These are phyloP conservation scores for Penicillium waksmanii DNA, from an alignment of 495 filamentous ascomycete species.

Conservation along the genomic window DNA sequence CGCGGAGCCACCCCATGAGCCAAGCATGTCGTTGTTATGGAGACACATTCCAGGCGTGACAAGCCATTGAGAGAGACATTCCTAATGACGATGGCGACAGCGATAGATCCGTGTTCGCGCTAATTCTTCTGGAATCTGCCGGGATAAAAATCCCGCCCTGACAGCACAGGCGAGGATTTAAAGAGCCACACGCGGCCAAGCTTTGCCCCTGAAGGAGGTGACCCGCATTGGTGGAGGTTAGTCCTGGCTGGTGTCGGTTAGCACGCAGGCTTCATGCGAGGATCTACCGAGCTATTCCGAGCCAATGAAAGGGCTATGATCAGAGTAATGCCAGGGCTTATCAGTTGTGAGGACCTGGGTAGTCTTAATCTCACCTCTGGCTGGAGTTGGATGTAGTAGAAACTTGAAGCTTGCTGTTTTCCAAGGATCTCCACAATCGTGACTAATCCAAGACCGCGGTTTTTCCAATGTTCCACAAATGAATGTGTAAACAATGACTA, in stretches of 20 bases:
- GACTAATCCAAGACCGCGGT: too few relatives aligned
- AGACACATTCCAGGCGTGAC: constrained; percentile 24
- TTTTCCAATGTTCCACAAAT: too few relatives aligned
- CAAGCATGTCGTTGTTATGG: constrained; percentile 25
- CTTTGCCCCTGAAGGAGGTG: constrained; percentile 16
- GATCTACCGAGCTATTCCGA: constrained; percentile 2
- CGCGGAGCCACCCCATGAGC: constrained; percentile 9
- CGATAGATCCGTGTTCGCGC: neutral
- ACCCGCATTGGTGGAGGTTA: constrained; percentile 3
- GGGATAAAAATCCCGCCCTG: constrained; percentile 4
- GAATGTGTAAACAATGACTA: too few relatives aligned
- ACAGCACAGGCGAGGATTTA: neutral
- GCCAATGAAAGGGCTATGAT: neutral
- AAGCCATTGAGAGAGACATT: constrained; percentile 10
- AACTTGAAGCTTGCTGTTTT: too few relatives aligned
- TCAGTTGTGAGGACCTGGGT: too few relatives aligned
- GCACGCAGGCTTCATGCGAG: neutral
- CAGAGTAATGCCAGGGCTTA: neutral
- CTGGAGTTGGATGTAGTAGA: too few relatives aligned
- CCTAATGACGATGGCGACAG: constrained; percentile 19
- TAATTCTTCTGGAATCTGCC: neutral
- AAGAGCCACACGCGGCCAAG: constrained; percentile 10
- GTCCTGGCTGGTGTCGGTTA: neutral
- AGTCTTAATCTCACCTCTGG: too few relatives aligned
- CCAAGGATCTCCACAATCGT: too few relatives aligned